Percentiles rank a stretch among this genome's conserved stretches.
These are phyloP conservation scores for Pseudisothecium myosuroides DNA, from an alignment of 225 moss, liverwort and hornwort species.

Conservation along the genomic window DNA sequence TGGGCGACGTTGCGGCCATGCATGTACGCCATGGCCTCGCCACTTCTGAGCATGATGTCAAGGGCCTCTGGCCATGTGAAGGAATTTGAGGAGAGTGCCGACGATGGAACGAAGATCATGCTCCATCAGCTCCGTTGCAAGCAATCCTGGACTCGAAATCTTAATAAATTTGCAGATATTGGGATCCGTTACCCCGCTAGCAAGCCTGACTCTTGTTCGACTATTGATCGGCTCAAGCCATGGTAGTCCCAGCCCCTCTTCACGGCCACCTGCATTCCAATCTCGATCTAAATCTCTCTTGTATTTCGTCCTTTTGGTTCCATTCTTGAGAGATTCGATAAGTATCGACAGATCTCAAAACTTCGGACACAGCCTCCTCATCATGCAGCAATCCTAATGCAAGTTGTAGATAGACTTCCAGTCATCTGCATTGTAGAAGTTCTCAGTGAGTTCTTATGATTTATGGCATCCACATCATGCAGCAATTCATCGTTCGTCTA, in stretches of 20 bases:
- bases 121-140: not conserved
- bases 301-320: not conserved
- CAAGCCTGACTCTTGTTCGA: too few species aligned
- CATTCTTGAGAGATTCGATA: not conserved
- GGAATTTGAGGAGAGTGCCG: not conserved
- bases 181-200: not conserved
- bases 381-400: not conserved
- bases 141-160: not conserved
- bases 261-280: not conserved
- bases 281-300: not conserved
- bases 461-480: not conserved
- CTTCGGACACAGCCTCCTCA: not conserved
- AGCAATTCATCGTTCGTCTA: too few species aligned
- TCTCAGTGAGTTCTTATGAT: not conserved
- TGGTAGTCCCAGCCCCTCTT: too few species aligned
- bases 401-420: too few species aligned
- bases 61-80: not conserved
- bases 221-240: too few species aligned
- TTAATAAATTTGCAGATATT: too few species aligned
- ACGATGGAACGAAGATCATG: not conserved
- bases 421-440: not conserved
- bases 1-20: not conserved
- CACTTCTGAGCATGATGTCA: not conserved
- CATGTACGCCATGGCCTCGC: fast-evolving
- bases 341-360: not conserved